Conservation (phyloP, 192 early-diverging fungal species). For the Diversispora eburnea region DNA sequence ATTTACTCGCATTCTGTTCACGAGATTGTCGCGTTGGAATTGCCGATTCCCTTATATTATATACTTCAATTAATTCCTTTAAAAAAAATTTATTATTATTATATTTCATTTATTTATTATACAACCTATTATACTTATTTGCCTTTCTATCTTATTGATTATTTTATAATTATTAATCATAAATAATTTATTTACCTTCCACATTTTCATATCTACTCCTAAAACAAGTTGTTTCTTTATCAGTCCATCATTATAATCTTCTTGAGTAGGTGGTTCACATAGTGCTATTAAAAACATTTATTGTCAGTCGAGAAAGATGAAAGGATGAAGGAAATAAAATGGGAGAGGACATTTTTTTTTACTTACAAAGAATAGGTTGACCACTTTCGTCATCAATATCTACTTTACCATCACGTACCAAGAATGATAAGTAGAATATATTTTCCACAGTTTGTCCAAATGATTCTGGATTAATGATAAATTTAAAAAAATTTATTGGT, state of each 20-base stretch:
- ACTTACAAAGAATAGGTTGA: conserved; percentile 55
- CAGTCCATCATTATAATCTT: conserved; percentile 62
- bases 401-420: conserved; percentile 82
- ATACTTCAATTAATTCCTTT: conserved; percentile 66
- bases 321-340: conserved; percentile 22
- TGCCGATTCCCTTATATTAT: conserved; percentile 52
- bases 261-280: conserved; percentile 63
- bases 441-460: conserved; percentile 96
- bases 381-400: conserved; percentile 68
- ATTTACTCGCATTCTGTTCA: conserved; percentile 35
- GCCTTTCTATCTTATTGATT: background rate
- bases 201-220: conserved; percentile 61
- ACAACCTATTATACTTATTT: too few relatives aligned
- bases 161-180: background rate
- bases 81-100: background rate
- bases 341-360: conserved; percentile 11
- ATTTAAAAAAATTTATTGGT: conserved; percentile 73
- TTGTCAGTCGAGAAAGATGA: background rate
- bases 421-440: conserved; percentile 95
- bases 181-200: conserved; percentile 50
- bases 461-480: conserved; percentile 85
- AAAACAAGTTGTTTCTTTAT: conserved; percentile 78
- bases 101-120: too few relatives aligned
- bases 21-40: conserved; percentile 58
- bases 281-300: conserved; percentile 32